Base-by-base conservation (phyloP, 768 basidiomycete species). In the Macrolepiota albuminosa region DNA sequence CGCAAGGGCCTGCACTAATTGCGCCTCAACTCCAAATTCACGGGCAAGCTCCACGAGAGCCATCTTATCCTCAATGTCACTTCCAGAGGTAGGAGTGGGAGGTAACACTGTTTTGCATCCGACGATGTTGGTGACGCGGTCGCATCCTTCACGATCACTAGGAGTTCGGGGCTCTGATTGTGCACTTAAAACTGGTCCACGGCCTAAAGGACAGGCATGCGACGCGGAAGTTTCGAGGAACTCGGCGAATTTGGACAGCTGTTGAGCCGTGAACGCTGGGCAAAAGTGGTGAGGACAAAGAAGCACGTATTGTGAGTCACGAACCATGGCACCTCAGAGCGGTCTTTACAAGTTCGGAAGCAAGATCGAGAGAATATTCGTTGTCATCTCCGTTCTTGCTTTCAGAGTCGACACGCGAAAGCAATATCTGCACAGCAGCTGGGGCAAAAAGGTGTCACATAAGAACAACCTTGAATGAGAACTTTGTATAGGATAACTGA, bases 1-100 rank as follows among this genome's bases (percentile, higher is more conserved):
- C 43, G 82, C 84, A 48, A 89, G 78, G 3, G 86, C 85, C 66
- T 88, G 81, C 48, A 90, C 82, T 31, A 89, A 68, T 46, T 84
- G 78, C 36, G 88, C 75, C 56, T 88, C 85, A 24, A 90, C 78
- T n/a, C 88, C 88, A 61, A 89, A 89, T 69, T 90, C 89, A 64
- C 78, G 78, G 26, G 89, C 88, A n/a, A 91, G 78, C 26, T 81
- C 79, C 49, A 78, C 78, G 69, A 84, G 56, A 67, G 78, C 58
- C 54, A 63, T 66, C 52, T n/a, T 61, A 50, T 61, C 61, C 57
- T 64, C 52, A 39, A 54, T 21, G 39, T 62, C 61, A 26, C 56
- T 52, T 33, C 57, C 60, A 6, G 62, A 51, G 29, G 55, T 43
- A 14, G 65, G 65, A 36, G 57, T 62, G 21, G 56, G 55, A 29